Base-by-base conservation (phyloP, 1,284 basidiomycete genomes). In the Earliella scabrosa region DNA sequence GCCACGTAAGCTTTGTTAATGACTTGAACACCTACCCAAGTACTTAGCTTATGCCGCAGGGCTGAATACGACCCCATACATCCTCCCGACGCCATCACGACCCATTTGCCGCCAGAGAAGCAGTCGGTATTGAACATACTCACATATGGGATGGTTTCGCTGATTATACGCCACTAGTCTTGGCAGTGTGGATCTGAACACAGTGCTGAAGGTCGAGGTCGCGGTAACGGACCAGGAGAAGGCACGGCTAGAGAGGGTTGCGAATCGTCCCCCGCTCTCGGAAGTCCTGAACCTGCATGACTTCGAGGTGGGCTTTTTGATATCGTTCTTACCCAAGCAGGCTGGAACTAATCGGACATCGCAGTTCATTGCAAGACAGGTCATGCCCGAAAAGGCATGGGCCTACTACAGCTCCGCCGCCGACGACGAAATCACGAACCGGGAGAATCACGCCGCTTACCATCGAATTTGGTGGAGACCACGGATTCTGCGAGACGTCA, bases 401-500 rank as follows among this genome's bases (percentile, higher is more conserved):
- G 93, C 92, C 23, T 96, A 95, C 72, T 95, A 94, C 68, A 88
- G 86, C 31, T 92, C 88, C 16, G 93, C 92, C 13, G 86, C 92
- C 11, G 93, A 95, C 68, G 93, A 95, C 67, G 93, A 95, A 72
- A 91, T 94, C 64, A 95, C 90, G 32, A 84, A 83, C 72, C 81
- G 95, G 23, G 95, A 98, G 73, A 97, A 97, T 69, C 89, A 90
- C 55, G 81, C 85, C 45, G 93, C 93, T 0, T 98, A 90, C 70
- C 92, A 94, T 63, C 90, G 92, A 52, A 82, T 98, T 64, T 98
- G 95, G 95, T 97, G 98, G 80, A 83, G 95, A 16, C 95, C 95
- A 11, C 85, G 94, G 14, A 80, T 98, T 39, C 77, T 98, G 9
- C 83, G 93, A 23, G 85, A 97, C 66, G 94, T 98, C 10, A 83